A percentile compares a stretch with the other conserved stretches of the same genome.
Conservation (phyloP, 2,329 filamentous ascomycete genomes). For the Aspergillus japonicus region DNA sequence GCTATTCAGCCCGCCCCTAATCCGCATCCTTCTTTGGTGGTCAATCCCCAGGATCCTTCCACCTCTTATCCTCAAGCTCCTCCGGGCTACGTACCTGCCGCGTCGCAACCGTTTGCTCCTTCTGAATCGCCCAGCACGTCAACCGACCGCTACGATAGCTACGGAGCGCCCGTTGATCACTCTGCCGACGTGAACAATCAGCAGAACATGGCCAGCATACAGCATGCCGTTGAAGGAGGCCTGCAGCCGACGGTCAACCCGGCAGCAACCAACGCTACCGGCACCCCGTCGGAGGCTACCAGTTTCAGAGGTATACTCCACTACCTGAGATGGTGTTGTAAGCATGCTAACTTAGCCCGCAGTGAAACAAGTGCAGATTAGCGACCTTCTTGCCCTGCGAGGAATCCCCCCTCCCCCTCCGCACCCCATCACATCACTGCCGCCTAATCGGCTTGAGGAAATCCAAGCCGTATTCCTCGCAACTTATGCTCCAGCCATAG, state of each 20-base stretch:
- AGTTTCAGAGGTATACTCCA: constrained; percentile 51
- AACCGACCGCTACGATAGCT: constrained; percentile 58
- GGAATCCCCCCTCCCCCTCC: constrained; percentile 59
- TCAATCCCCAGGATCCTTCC: constrained; percentile 41
- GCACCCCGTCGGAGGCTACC: constrained; percentile 40
- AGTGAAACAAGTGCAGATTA: constrained; percentile 69
- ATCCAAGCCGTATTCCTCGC: constrained; percentile 71
- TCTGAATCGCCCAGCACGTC: constrained; percentile 41
- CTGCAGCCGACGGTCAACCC: constrained; percentile 28
- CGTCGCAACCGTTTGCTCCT: constrained; percentile 40
- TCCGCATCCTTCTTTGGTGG: constrained; percentile 42
- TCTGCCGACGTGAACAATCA: constrained; percentile 54
- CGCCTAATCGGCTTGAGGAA: constrained; percentile 57
- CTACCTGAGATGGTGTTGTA: background rate
- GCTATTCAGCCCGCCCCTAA: constrained; percentile 63
- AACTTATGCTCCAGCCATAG: constrained; percentile 72
- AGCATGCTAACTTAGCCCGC: constrained; percentile 43
- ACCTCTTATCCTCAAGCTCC: constrained; percentile 37
- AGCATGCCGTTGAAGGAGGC: constrained; percentile 31
- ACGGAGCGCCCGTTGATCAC: constrained; percentile 64
- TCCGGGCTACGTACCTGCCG: constrained; percentile 41
- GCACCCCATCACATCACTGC: constrained; percentile 49
- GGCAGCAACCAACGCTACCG: constrained; percentile 20
- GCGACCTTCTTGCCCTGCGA: constrained; percentile 68
- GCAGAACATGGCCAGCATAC: constrained; percentile 35